Evolutionary conservation across 352 stramenopile genomes (phyloP).

Genomic region (Pseudoperonospora humuli): DNA sequence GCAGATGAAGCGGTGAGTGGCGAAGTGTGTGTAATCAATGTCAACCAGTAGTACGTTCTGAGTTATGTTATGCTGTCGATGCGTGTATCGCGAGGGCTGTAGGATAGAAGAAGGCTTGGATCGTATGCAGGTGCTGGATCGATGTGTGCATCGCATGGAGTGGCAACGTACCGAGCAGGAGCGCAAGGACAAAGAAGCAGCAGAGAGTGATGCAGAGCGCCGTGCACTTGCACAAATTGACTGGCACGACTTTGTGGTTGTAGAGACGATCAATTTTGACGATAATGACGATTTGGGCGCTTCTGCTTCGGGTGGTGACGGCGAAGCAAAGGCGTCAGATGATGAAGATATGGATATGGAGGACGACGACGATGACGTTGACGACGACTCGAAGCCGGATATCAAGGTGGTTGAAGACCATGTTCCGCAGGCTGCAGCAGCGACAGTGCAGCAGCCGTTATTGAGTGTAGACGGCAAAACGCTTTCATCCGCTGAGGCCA

Average conservation of each 20-base stretch:
- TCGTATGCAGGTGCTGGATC: slow-evolving; percentile 80
- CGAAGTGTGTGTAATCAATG: not conserved
- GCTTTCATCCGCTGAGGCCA: slow-evolving; percentile 78
- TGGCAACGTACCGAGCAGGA: slow-evolving; percentile 74
- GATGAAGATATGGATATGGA: slow-evolving; percentile 89
- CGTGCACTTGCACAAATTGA: slow-evolving; percentile 87
- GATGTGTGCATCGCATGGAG: slow-evolving; percentile 79
- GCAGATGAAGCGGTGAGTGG: slow-evolving; percentile 52
- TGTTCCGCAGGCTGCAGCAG: slow-evolving; percentile 41
- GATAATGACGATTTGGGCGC: slow-evolving; percentile 70
- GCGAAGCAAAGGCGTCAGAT: slow-evolving; percentile 45
- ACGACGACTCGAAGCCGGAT: slow-evolving; percentile 44
- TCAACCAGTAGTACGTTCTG: not conserved
- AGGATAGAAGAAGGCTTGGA: slow-evolving; percentile 67
- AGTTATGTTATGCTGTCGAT: slow-evolving; percentile 3
- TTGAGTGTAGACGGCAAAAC: slow-evolving; percentile 85
- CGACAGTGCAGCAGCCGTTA: slow-evolving; percentile 33
- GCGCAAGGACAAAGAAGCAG: slow-evolving; percentile 54
- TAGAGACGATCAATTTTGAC: slow-evolving; percentile 97
- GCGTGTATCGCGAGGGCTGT: not conserved
- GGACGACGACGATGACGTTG: slow-evolving; percentile 64
- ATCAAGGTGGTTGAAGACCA: slow-evolving; percentile 86
- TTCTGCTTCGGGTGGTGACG: slow-evolving; percentile 17
- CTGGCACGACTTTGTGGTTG: slow-evolving; percentile 99
- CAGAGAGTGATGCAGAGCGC: slow-evolving; percentile 67